Conservation (phyloP, 371 early-diverging fungal species). For the Mucor indicus region DNA sequence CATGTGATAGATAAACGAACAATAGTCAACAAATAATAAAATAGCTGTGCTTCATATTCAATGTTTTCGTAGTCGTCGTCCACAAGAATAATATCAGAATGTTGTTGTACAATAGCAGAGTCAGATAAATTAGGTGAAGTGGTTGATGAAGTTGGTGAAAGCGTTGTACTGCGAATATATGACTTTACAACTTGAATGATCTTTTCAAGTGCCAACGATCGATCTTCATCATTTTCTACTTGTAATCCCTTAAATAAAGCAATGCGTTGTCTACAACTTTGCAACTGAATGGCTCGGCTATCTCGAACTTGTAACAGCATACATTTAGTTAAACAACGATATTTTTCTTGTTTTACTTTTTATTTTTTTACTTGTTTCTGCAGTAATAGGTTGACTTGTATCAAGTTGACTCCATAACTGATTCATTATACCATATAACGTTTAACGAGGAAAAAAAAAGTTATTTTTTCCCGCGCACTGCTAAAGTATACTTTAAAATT, state of each 20-base stretch:
- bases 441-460: neutral
- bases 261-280: slow-evolving; percentile 45
- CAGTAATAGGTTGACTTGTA: neutral
- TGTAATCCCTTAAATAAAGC: slow-evolving; percentile 48
- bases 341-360: neutral
- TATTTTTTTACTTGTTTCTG: slow-evolving; percentile 10
- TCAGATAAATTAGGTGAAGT: slow-evolving; percentile 18
- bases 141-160: slow-evolving; percentile 11
- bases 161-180: slow-evolving; percentile 29
- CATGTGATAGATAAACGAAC: slow-evolving; percentile 54
- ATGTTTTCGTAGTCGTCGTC: slow-evolving; percentile 23
- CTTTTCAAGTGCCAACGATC: slow-evolving; percentile 36
- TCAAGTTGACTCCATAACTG: slow-evolving; percentile 11
- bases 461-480: neutral
- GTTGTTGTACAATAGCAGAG: neutral
- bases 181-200: slow-evolving; percentile 49
- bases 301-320: slow-evolving; percentile 25
- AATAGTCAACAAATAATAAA: slow-evolving; percentile 53
- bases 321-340: neutral
- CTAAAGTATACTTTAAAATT: neutral
- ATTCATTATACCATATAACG: slow-evolving; percentile 4
- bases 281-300: slow-evolving; percentile 37
- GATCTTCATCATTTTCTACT: slow-evolving; percentile 32
- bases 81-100: neutral
- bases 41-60: slow-evolving; percentile 22